Conservation (phyloP, 2,329 filamentous ascomycete species). For the Colletotrichum sansevieriae region DNA sequence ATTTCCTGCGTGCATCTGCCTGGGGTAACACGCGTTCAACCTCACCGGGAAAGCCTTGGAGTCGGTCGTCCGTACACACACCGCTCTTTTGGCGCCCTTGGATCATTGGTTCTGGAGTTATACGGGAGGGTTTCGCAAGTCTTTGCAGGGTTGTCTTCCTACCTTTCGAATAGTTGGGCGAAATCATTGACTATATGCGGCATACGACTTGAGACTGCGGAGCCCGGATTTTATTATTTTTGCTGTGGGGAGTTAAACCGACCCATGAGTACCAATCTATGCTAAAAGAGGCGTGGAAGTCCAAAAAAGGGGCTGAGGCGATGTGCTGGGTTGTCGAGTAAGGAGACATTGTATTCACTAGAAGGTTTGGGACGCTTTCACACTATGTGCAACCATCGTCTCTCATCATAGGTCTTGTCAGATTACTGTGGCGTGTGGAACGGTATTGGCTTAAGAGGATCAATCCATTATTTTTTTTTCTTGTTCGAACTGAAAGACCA, state of each 20-base stretch:
- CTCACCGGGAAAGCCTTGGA: background rate
- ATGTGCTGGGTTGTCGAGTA: background rate
- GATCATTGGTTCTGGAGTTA: slow-evolving; percentile 37
- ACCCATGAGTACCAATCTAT: slow-evolving; percentile 29
- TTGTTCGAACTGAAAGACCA: background rate
- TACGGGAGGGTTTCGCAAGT: slow-evolving; percentile 34
- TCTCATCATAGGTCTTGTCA: slow-evolving; percentile 31
- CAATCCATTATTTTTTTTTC: slow-evolving; percentile 28
- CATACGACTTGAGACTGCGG: slow-evolving; percentile 41
- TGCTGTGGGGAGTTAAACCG: slow-evolving; percentile 21
- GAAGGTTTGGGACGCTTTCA: slow-evolving; percentile 23
- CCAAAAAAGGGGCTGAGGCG: slow-evolving; percentile 28
- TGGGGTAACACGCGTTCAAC: slow-evolving; percentile 24
- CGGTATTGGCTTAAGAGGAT: slow-evolving; percentile 35
- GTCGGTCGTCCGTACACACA: slow-evolving; percentile 11
- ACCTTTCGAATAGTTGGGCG: slow-evolving; percentile 34
- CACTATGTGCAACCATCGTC: slow-evolving; percentile 16
- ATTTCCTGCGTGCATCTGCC: slow-evolving; percentile 34
- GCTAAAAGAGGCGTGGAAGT: slow-evolving; percentile 32
- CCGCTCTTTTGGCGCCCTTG: slow-evolving; percentile 24
- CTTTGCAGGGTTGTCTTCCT: slow-evolving; percentile 23
- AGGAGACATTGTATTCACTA: slow-evolving; percentile 39
- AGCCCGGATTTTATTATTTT: slow-evolving; percentile 26
- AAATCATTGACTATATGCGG: slow-evolving; percentile 40
- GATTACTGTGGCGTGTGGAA: slow-evolving; percentile 37